phyloP scores from a whole-genome alignment of 2,329 filamentous ascomycete genomes.

The Microsporum audouinii region DNA sequence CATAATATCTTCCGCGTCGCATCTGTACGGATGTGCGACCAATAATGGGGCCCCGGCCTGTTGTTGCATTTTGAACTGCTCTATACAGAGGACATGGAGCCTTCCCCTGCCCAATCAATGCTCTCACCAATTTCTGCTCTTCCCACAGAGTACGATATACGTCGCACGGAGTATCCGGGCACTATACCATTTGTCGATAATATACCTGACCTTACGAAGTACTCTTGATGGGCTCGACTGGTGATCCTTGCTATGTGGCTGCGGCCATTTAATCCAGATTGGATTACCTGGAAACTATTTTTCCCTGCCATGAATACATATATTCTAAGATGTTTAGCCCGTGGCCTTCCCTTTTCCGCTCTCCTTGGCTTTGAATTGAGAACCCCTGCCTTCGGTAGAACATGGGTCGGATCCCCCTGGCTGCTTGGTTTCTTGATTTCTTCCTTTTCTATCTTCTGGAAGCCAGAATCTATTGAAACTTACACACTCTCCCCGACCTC shows the following conservation, averaged over 20 bases:
- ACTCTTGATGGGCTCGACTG: not conserved
- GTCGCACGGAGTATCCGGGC: not conserved
- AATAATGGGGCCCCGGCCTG: not conserved
- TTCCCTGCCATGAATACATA: not conserved
- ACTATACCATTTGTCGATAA: not conserved
- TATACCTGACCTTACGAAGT: not conserved
- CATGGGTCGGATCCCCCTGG: not conserved
- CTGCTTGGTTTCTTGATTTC: not conserved
- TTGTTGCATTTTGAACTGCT: not conserved
- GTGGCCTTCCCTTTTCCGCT: not conserved
- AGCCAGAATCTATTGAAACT: not conserved
- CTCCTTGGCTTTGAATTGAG: constrained; percentile 1
- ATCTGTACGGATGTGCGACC: not conserved
- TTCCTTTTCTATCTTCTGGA: not conserved
- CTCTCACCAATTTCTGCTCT: not conserved
- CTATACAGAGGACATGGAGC: not conserved
- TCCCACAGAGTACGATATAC: not conserved
- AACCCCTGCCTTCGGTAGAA: constrained; percentile 1
- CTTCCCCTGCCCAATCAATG: not conserved
- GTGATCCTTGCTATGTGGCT: not conserved
- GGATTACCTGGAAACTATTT: not conserved
- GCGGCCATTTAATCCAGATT: not conserved
- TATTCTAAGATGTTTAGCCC: not conserved
- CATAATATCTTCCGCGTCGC: not conserved
- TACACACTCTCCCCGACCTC: not conserved